Base-by-base conservation (phyloP, 345 rosid genomes). In the Dovyalis caffra region DNA sequence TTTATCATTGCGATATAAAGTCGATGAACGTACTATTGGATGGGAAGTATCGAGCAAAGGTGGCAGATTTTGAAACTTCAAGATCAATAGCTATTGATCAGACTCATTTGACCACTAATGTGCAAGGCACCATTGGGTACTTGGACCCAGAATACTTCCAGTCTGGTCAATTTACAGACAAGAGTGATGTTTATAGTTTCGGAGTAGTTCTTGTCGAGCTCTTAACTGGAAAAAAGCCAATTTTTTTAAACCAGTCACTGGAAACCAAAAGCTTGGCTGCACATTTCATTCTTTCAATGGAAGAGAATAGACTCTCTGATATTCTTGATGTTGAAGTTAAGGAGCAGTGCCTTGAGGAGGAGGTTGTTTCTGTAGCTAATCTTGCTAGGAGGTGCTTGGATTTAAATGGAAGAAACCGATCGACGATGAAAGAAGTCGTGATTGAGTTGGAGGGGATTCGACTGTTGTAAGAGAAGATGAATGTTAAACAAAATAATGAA, bases 111-210 rank as follows among this genome's bases (percentile, higher is more conserved):
- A 81, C 84, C 11, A 76, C 76, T 31, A 40, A 9, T 32, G 69
- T 81, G 9, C 74, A 76, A 56, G 84, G 84, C 2, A 81, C 84
- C 12, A 73, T 77, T 47, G 83, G 83, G 1, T 81, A 81, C 78
- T 69, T 81, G 2, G 77, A 77, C 43, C 80, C 78, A 0, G 69
- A 73, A 25, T 76, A 77, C 38, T 81, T 73, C 33, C 56, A 34
- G 23, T 25, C 78, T 0, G 20, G 70, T 8, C 70, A 64, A 11
- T 74, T 62, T 58, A 74, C 82, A 21, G 78, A 79, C 9, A 74
- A 78, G 21, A 78, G 78, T 4, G 74, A 74, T 37, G 75, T 74
- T 15, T 79, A 74, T 23, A 79, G 83, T 14, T 80, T 80, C 20
- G 83, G 79, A 0, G 83, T 80, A 33, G 79, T 79, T 37, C 72